Base-by-base conservation (phyloP, 1,284 basidiomycete genomes). In the Tilletia indica region DNA sequence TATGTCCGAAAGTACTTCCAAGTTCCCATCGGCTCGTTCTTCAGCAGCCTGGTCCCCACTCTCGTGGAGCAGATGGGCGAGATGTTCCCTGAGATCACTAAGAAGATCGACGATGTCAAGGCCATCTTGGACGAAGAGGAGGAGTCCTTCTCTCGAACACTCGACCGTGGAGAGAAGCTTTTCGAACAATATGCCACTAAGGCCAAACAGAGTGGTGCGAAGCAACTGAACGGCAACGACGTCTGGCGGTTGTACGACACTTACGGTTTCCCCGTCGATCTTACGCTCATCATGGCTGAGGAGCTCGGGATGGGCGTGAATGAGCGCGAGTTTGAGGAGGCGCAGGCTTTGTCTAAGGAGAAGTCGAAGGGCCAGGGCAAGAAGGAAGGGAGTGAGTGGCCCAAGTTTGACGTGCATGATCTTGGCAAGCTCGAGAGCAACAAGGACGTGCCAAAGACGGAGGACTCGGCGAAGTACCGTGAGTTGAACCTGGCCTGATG, bases 241-340 rank as follows among this genome's bases (percentile, higher is more conserved):
- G 93, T 97, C 38, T 99, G 96, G 96, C 89, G 93, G 42, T 86
- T 99, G 69, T 99, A 99, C 85, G 97, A 99, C 85, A 99, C 97
- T 0, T 99, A 93, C 84, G 96, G 96, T 56, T 99, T 99, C 87
- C 97, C 96, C 0, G 94, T 94, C 69, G 96, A 99, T 83, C 87
- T 99, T 49, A 99, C 97, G 1, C 90, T 92, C 70, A 88, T 99
- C 76, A 99, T 99, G 96, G 96, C 97, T 34, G 93, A 97, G 84
- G 96, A 99, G 85, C 87, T 93, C 45, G 91, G 91, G 0, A 86
- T 99, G 61, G 88, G 87, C 31, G 89, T 99, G 80, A 94, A 97
- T 83, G 90, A 97, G 77, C 88, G 87, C 58, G 94, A 95, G 79
- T 97, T 97, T 78, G 93, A 94, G 78, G 89, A 90, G 78, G 97